A percentile compares a stretch with the other conserved stretches of the same genome.
Evolutionary conservation across 2,329 filamentous ascomycete genomes (phyloP).

Genomic region (Epichloe elymi): DNA sequence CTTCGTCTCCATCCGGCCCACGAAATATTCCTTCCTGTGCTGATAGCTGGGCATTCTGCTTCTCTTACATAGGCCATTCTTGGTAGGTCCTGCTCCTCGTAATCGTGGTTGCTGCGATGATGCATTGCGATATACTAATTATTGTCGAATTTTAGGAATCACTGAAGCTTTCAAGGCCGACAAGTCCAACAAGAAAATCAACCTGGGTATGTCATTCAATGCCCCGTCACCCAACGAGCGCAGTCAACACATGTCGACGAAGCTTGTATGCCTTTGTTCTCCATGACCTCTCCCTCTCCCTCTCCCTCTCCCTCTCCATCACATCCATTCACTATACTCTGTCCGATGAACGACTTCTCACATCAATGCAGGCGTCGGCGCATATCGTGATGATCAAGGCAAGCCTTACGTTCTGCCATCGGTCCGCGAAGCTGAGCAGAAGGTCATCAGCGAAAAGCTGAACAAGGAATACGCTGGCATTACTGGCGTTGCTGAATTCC

Average conservation of each 20-base stretch:
- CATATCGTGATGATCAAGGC: constrained; percentile 95
- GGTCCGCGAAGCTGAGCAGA: constrained; percentile 77
- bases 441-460: constrained; percentile 61
- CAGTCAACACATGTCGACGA: neutral
- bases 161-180: constrained; percentile 99
- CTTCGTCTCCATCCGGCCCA: neutral
- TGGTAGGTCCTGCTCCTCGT: constrained; percentile 34
- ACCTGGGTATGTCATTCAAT: constrained; percentile 53
- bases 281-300: neutral
- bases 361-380: constrained; percentile 62
- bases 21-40: neutral
- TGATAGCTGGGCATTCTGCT: neutral
- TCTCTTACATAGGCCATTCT: constrained; percentile 51
- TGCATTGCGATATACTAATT: constrained; percentile 12
- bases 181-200: constrained; percentile 88
- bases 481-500: constrained; percentile 89
- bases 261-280: neutral
- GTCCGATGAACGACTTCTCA: constrained; percentile 8
- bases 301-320: neutral
- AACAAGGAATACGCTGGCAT: constrained; percentile 99
- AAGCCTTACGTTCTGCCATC: constrained; percentile 97
- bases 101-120: neutral
- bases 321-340: constrained; percentile 3
- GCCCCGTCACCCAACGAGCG: neutral
- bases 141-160: constrained; percentile 44